Conservation (phyloP, 176 grass and related monocot genomes). For the Elaeis guineensis region DNA sequence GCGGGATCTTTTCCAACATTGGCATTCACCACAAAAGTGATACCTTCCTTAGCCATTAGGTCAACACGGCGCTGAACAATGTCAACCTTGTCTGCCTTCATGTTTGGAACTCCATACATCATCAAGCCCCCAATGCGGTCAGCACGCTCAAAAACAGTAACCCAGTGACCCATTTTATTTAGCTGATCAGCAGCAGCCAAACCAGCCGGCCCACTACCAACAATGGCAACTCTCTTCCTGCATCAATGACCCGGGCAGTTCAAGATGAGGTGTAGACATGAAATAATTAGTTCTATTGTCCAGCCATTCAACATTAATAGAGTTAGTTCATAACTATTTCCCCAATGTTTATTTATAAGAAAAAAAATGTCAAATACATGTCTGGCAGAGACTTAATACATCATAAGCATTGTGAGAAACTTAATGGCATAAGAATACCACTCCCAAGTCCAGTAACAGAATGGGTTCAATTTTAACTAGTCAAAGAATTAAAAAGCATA, state of each 20-base stretch:
- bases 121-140: conserved; percentile 93
- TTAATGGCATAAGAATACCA: too few relatives aligned
- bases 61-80: conserved; percentile 89
- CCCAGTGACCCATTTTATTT: conserved; percentile 96
- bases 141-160: conserved; percentile 90
- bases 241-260: conserved; percentile 6
- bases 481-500: too few relatives aligned
- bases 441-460: too few relatives aligned
- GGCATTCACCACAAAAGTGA: conserved; percentile 91
- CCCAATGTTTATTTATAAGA: too few relatives aligned
- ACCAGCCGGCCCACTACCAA: conserved; percentile 90
- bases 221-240: conserved; percentile 91
- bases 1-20: conserved; percentile 62
- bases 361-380: too few relatives aligned
- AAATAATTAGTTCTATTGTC: too few relatives aligned
- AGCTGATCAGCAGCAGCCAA: conserved; percentile 92
- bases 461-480: too few relatives aligned
- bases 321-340: too few relatives aligned
- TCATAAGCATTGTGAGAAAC: too few relatives aligned
- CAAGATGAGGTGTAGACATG: too few relatives aligned
- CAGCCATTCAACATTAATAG: too few relatives aligned
- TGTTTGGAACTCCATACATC: conserved; percentile 99
- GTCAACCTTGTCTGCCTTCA: conserved; percentile 86
- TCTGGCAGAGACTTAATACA: too few relatives aligned
- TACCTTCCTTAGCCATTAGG: conserved; percentile 81